Evolutionary conservation across 352 stramenopile genomes (phyloP), one percentile per base, ranked within the genome.

Genomic region (Globisporangium middletonii): DNA sequence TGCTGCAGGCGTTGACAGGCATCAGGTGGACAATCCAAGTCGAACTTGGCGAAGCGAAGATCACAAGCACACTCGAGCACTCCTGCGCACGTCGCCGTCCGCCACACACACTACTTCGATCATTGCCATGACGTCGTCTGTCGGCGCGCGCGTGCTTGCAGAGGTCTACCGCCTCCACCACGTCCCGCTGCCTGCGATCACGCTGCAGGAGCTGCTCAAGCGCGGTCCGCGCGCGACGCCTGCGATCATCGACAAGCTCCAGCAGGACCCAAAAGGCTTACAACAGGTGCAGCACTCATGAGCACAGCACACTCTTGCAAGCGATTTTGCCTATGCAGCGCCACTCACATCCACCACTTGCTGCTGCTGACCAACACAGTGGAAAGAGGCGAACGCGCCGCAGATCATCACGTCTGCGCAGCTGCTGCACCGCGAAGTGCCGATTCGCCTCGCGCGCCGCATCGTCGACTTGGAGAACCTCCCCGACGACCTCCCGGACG

Each of bases 391-490:
- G 55, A 89, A 93, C 58, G 73, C 71, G 5, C 76, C 77, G 53
- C 63, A 73, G 51, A 91, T 93, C 55, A 75, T 93, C 46, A 85
- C 82, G 69, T 91, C 80, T 46, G 83, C 79, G 62, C 80, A 91
- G 60, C 63, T 87, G 26, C 66, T 93, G 64, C 83, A 93, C 57
- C 77, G 75, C 41, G 80, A 93, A 53, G 83, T 87, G 46, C 83
- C 83, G 19, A 93, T 93, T 64, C 83, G 83, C 18, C 70, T 93
- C 50, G 80, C 83, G 27, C 77, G 83, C 13, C 83, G 83, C 46
- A 89, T 93, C 50, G 83, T 93, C 43, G 83, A 93, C 65, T 65
- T 93, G 7, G 83, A 93, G 63, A 93, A 91, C 60, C 60, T 93
- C 43, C 80, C 83, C 44, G 77, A 78, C 42, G 78, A 84, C 18